These are phyloP conservation scores for Colletotrichum salicis DNA, from an alignment of 2,329 filamentous ascomycete species.

Conservation along the genomic window DNA sequence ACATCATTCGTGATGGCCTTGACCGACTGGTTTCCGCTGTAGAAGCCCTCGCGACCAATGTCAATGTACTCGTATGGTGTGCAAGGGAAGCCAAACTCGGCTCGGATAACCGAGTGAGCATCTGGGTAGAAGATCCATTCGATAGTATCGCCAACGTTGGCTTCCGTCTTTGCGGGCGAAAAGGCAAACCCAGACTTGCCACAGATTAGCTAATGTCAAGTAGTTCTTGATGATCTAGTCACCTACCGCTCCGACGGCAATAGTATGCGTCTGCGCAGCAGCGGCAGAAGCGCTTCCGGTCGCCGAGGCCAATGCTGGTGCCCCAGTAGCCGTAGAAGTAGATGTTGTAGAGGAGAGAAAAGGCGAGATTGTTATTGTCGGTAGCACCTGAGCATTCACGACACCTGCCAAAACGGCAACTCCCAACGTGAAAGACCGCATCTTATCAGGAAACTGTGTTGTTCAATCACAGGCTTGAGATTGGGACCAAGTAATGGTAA, in stretches of 20 bases:
- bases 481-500: neutral
- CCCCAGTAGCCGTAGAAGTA: neutral
- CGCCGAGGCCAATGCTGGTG: neutral
- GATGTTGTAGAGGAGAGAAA: conserved; percentile 12
- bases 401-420: conserved; percentile 8
- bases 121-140: conserved; percentile 71
- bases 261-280: conserved; percentile 19
- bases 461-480: neutral
- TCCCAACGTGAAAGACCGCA: conserved; percentile 1
- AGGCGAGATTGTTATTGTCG: conserved; percentile 5
- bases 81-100: conserved; percentile 69
- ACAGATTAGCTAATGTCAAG: neutral
- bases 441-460: conserved; percentile 2
- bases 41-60: conserved; percentile 62
- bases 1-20: conserved; percentile 59
- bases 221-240: neutral
- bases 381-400: conserved; percentile 13
- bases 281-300: neutral
- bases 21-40: conserved; percentile 59
- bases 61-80: conserved; percentile 68
- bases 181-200: conserved; percentile 45
- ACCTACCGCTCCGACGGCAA: conserved; percentile 35
- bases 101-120: conserved; percentile 72
- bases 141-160: conserved; percentile 59
- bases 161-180: conserved; percentile 43